Evolutionary conservation across 2,329 filamentous ascomycete genomes (phyloP).

Genomic region (Ascochyta clinopodiicola): DNA sequence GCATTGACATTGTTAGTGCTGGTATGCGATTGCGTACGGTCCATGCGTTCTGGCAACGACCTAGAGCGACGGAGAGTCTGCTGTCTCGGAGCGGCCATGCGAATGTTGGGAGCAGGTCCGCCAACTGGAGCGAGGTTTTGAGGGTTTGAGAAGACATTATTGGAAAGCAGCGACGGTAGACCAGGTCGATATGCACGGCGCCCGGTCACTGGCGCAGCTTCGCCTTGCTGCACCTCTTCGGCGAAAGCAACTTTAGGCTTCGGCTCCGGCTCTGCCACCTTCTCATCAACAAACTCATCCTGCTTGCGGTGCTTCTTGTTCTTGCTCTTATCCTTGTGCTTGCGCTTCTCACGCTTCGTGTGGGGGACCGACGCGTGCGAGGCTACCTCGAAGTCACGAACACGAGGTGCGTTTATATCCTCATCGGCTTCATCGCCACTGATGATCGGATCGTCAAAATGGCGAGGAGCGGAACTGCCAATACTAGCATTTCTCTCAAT

Average conservation of each 20-base stretch:
- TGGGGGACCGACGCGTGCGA: slow-evolving; percentile 43
- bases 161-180: slow-evolving; percentile 70
- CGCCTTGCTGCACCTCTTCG: slow-evolving; percentile 40
- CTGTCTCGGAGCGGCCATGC: slow-evolving; percentile 39
- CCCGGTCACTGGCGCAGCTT: slow-evolving; percentile 50
- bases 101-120: slow-evolving; percentile 39
- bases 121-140: slow-evolving; percentile 43
- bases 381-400: slow-evolving; percentile 58
- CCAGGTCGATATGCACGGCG: slow-evolving; percentile 67
- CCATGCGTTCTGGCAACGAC: slow-evolving; percentile 48
- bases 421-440: slow-evolving; percentile 64
- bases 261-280: slow-evolving; percentile 22
- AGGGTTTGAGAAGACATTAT: slow-evolving; percentile 69
- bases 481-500: slow-evolving; percentile 28
- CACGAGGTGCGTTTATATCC: slow-evolving; percentile 48
- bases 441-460: slow-evolving; percentile 51
- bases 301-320: slow-evolving; percentile 54
- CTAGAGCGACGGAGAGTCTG: slow-evolving; percentile 41
- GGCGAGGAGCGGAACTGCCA: slow-evolving; percentile 37
- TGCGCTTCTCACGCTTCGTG: slow-evolving; percentile 49
- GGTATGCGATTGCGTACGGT: slow-evolving; percentile 29
- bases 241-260: slow-evolving; percentile 49
- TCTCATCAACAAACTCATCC: slow-evolving; percentile 33
- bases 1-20: slow-evolving; percentile 27
- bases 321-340: slow-evolving; percentile 54